Evolutionary conservation across 2,329 filamentous ascomycete species (phyloP).

Genomic region (Cladosporium colombiae): DNA sequence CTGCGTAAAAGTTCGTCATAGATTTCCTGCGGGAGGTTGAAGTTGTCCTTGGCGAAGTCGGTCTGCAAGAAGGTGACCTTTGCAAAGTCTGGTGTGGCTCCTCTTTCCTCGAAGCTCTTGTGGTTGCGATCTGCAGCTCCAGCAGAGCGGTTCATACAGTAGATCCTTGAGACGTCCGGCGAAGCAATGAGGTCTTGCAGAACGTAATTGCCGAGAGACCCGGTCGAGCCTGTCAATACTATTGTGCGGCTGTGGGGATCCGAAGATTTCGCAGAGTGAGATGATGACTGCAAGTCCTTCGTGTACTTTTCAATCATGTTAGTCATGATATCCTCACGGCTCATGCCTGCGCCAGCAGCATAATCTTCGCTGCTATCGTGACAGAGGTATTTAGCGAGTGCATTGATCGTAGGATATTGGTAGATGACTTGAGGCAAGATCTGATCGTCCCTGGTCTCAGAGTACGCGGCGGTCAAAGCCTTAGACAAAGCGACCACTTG

Average conservation of each 20-base stretch:
- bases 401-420: neutral
- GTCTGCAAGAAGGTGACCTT: slow-evolving; percentile 32
- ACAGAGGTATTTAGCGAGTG: neutral
- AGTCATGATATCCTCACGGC: neutral
- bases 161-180: slow-evolving; percentile 31
- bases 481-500: neutral
- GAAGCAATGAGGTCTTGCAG: slow-evolving; percentile 35
- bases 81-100: slow-evolving; percentile 28
- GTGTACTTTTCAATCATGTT: neutral
- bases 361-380: neutral
- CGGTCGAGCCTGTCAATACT: slow-evolving; percentile 40
- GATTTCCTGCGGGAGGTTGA: neutral
- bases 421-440: neutral
- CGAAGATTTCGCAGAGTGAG: neutral
- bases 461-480: neutral
- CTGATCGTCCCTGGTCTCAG: neutral
- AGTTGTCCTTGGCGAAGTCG: neutral
- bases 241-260: slow-evolving; percentile 22
- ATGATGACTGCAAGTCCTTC: neutral
- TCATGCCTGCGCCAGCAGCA: neutral
- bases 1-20: neutral
- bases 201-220: slow-evolving; percentile 39
- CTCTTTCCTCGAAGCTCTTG: slow-evolving; percentile 28
- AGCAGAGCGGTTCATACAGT: slow-evolving; percentile 35
- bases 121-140: slow-evolving; percentile 27